Evolutionary conservation across 768 basidiomycete species (phyloP), one percentile per base, ranked within the genome.

Genomic region (Tulasnella sp.): DNA sequence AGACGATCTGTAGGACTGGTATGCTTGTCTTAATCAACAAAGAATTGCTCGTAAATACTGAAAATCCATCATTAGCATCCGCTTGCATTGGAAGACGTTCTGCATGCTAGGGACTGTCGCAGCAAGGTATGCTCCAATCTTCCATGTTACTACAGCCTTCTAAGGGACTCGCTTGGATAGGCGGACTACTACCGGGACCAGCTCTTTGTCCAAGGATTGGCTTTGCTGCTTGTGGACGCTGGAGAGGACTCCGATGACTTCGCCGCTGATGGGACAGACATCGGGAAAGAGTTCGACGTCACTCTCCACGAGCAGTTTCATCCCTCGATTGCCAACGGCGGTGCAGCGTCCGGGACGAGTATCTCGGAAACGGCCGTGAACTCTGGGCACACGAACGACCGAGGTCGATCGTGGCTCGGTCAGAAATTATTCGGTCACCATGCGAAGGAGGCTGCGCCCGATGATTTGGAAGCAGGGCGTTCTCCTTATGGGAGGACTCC

Each of bases 131-230:
- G 42, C 12, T 22, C 17, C 3, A 16, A 34, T 52, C 19, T n/a
- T 52, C 22, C n/a, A 2, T 26, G 14, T 44, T 34, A 12, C 29
- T 16, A 42, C 40, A 19, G 19, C 42, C 32, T 11, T 34, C 35
- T 32, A 11, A 69, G 22, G 39, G 19, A 71, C 69, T 5, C 67
- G 70, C 3, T 52, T 73, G 3, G 69, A 22, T 75, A 78, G 68
- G 71, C 42, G 62, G 76, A 77, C 69, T 77, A 73, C 42, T 78
- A 69, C 75, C 26, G n/a, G 26, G 63, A 76, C 72, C 90, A 91
- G 76, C 83, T 92, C 22, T 92, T 91, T 80, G 80, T 91, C 47
- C 86, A 87, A 26, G 80, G 90, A 39, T 82, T 92, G 32, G 85
- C 86, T 73, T 90, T 71, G 12, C 26, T 71, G 52, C 70, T 62